Evolutionary conservation across 768 basidiomycete genomes (phyloP), one percentile per base, ranked within the genome.

Genomic region (Pisolithus orientalis): DNA sequence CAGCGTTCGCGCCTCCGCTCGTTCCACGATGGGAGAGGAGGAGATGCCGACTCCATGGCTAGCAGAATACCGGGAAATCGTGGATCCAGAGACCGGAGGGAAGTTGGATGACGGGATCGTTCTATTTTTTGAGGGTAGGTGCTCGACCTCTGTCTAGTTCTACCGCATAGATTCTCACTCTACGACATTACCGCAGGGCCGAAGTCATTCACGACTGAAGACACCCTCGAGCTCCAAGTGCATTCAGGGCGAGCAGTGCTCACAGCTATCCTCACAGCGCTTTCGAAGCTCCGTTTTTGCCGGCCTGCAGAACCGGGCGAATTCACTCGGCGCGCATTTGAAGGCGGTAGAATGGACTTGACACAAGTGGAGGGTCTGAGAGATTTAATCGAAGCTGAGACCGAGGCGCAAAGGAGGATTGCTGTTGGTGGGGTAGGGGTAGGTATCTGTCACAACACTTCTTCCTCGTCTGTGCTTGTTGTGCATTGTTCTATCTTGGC

Each of bases 301-400:
- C 82, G 93, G 4, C 85, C 85, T 6, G 93, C 93, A 1, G 84
- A 86, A 60, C 80, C 85, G 2, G 93, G 93, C 28, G 93, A 95
- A 68, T 95, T 95, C 61, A 94, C 93, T 13, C 78, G 85, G 27
- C 83, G 88, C 42, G 91, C 92, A 0, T 90, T 91, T 56, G 71
- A 84, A 27, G 84, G 80, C 17, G 93, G 93, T 0, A 77, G 90
- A 40, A 71, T 95, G 49, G 92, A 94, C 62, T 69, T 95, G 51
- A 92, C 90, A 0, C 87, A 94, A 68, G 91, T 90, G 1, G 93
- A 95, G 63, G 93, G 90, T 5, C 65, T 95, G 51, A 81, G 84
- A 53, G 93, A 94, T 62, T 75, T 95, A 31, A 85, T 95, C 40
- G 84, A 94, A 49, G 90, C 91, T 0, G 90, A 94, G 61, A 95